Base-by-base conservation (phyloP, 2,329 filamentous ascomycete species). In the Claviceps pusilla region DNA sequence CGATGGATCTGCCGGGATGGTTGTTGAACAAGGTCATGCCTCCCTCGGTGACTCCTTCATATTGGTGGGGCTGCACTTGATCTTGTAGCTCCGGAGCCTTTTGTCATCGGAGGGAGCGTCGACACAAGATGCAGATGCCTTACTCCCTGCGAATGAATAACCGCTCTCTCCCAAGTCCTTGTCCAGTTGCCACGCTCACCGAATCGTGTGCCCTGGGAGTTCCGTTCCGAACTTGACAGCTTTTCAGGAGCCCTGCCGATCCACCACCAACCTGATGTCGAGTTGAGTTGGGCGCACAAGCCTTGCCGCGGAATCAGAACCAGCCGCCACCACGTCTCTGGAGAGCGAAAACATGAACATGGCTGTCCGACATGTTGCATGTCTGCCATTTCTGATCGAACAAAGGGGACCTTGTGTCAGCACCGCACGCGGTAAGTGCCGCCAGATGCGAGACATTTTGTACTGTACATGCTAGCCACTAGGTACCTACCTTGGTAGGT, bases 231-330 rank as follows among this genome's bases (percentile, higher is more conserved):
- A 45, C 28, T 43, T 33, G 50, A 45, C 28, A 45, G 50, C 50
- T 29, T 51, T 29, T 51, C 16, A 31, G 24, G 28, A 29, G 16
- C 19, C 52, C 24, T 29, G 28, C 9, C 41, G 42, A 43, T 43
- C 49, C 31, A 51, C 47, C 47, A 7, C 41, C 41, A 43, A 45
- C 42, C 19, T 45, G n/a, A 45, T 45, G 14, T 49, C 33, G 5
- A 14, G 16, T 6, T 29, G 24, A 28, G 19, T 39, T 41, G 19
- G 19, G 41, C 48, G 35, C 42, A 48, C 43, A 49, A 48, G 46
- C 50, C 54, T 29, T 50, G 45, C 54, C 54, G 46, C 54, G 50
- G 53, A 54, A 55, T 49, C 29, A 37, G 31, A 41, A 55, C 43
- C 48, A 50, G 19, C 19, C 19, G 48, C 52, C 52, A 24, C 42